Percentiles rank a stretch among this genome's conserved stretches.
phyloP scores from a whole-genome alignment of 202 grass and related monocot genomes.

The Saccharum hybrid region DNA sequence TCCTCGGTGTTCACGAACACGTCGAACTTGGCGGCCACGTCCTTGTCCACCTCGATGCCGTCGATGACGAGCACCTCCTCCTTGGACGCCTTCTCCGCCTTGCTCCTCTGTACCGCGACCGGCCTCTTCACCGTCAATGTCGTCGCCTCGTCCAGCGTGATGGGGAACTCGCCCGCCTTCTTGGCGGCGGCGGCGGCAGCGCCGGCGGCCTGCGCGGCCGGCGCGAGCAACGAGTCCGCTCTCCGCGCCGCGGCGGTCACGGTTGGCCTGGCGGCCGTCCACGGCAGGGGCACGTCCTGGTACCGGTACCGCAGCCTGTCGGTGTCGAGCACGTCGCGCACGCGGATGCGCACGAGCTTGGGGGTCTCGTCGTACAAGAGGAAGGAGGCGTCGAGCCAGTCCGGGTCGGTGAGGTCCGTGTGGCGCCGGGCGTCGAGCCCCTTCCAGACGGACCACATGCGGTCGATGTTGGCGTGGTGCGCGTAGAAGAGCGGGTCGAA shows the following conservation, averaged over 20 bases:
- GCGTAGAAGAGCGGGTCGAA: constrained; percentile 78
- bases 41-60: constrained; percentile 57
- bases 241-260: constrained; percentile 26
- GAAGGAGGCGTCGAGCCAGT: constrained; percentile 55
- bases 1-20: constrained; percentile 63
- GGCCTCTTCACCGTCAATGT: constrained; percentile 56
- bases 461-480: constrained; percentile 72
- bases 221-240: constrained; percentile 11
- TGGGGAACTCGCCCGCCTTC: constrained; percentile 42
- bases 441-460: constrained; percentile 59
- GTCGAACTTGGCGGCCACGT: constrained; percentile 60
- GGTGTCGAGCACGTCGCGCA: constrained; percentile 42
- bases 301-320: constrained; percentile 53
- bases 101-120: constrained; percentile 43
- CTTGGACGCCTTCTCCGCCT: constrained; percentile 51
- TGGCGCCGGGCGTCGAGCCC: constrained; percentile 38
- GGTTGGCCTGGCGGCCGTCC: constrained; percentile 48
- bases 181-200: neutral
- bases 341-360: constrained; percentile 38
- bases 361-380: constrained; percentile 51
- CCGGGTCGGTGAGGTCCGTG: constrained; percentile 37
- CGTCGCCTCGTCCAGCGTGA: constrained; percentile 43
- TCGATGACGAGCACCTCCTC: constrained; percentile 63
- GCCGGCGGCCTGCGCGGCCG: constrained; percentile 17
- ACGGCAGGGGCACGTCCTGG: constrained; percentile 56